A percentile compares a stretch with the other conserved stretches of the same genome.
These are phyloP conservation scores for Hymenoscyphus repandus DNA, from an alignment of 2,329 filamentous ascomycete species.

Conservation along the genomic window DNA sequence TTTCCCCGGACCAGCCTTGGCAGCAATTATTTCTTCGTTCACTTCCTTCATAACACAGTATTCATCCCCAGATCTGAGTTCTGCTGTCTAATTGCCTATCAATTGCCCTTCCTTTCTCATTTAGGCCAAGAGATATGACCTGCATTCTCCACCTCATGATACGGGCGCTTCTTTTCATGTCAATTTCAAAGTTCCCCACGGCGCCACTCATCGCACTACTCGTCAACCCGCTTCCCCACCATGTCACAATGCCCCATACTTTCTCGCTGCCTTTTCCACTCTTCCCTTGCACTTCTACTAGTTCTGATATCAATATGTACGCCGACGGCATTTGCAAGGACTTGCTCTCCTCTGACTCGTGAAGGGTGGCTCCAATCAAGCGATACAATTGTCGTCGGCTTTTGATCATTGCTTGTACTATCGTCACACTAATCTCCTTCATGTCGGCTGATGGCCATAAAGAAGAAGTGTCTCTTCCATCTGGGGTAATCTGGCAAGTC, in stretches of 20 bases:
- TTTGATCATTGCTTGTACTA: conserved; percentile 4
- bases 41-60: no score
- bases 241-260: conserved; percentile 1
- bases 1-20: no score
- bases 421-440: not conserved
- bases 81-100: no score
- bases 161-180: no score
- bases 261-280: conserved; percentile 11
- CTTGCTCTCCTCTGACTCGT: conserved; percentile 1
- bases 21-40: no score
- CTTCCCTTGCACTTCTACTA: conserved; percentile 2
- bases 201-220: not conserved
- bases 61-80: no score
- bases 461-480: not conserved
- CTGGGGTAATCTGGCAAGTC: not conserved
- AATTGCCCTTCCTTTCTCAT: no score
- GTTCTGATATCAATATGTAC: not conserved
- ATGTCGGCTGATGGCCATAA: conserved; percentile 5
- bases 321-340: conserved; percentile 11
- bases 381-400: not conserved
- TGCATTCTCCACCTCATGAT: no score
- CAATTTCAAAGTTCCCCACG: not conserved
- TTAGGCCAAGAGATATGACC: no score
- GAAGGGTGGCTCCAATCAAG: conserved; percentile 11
- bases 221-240: not conserved